These are phyloP conservation scores for Penicillium chermesinum DNA, from an alignment of 495 filamentous ascomycete genomes.

Conservation along the genomic window DNA sequence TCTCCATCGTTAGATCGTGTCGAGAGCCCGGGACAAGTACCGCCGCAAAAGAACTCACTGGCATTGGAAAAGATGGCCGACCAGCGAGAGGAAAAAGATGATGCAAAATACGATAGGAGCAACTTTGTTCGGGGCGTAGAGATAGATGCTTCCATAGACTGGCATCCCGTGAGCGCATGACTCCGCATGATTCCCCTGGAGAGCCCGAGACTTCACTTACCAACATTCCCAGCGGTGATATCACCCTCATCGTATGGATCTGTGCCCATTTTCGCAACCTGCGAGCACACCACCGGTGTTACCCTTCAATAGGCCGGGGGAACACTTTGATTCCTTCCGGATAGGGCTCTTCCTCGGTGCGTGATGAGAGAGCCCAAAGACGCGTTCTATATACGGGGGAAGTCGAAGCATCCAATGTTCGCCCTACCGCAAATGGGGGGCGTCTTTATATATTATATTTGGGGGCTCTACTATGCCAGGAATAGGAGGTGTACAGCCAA, in stretches of 20 bases:
- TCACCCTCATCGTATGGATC: no score
- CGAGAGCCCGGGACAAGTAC: background rate
- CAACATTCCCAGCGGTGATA: background rate
- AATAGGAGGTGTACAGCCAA: background rate
- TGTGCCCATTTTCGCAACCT: no score
- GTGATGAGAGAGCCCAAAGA: no score
- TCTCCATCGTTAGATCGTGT: background rate
- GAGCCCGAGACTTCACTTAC: background rate
- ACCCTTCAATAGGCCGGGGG: no score
- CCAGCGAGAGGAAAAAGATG: conserved; percentile 47
- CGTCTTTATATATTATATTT: background rate
- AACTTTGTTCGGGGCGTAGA: conserved; percentile 61
- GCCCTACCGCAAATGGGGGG: background rate
- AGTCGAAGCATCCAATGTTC: background rate
- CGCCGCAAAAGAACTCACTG: conserved; percentile 33
- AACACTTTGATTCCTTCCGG: no score
- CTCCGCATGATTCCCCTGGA: background rate
- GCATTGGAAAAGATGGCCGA: conserved; percentile 53
- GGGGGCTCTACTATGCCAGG: background rate
- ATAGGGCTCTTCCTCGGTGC: no score
- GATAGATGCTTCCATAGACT: conserved; percentile 41
- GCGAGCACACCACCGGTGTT: no score
- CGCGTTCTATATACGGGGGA: no score
- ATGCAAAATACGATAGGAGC: conserved; percentile 55
- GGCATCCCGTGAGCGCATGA: no score